phyloP scores from a whole-genome alignment of 1,139 yeast species.

The Candida tropicalis region DNA sequence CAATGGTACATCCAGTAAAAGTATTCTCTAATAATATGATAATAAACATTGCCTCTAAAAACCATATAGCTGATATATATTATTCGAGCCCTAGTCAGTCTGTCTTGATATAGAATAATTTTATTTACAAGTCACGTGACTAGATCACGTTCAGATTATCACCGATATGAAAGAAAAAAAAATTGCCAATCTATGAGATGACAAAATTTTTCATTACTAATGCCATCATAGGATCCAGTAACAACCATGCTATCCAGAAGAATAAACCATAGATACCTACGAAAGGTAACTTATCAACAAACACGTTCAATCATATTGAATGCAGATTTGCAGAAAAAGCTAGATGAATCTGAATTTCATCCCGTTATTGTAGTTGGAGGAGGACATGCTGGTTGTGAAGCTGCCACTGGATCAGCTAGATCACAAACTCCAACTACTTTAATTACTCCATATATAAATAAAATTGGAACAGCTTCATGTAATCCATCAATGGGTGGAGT shows the following conservation, averaged over 20 bases:
- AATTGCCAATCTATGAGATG: not conserved
- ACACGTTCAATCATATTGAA: constrained; percentile 31
- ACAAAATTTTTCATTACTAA: not conserved
- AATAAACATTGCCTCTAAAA: too few relatives aligned
- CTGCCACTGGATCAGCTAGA: constrained; percentile 91
- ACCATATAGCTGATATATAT: too few relatives aligned
- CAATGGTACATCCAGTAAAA: too few relatives aligned
- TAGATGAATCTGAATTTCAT: constrained; percentile 36
- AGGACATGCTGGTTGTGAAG: constrained; percentile 99
- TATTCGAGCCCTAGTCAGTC: too few relatives aligned
- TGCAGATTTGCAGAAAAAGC: constrained; percentile 37
- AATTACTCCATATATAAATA: constrained; percentile 72
- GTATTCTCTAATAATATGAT: too few relatives aligned
- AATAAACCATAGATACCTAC: not conserved
- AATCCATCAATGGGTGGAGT: constrained; percentile 99
- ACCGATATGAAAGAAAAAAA: too few relatives aligned
- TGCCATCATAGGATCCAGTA: not conserved
- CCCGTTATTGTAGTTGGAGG: constrained; percentile 95
- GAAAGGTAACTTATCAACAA: constrained; percentile 10
- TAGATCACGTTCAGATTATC: too few relatives aligned
- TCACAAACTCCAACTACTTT: constrained; percentile 73
- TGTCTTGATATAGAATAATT: too few relatives aligned
- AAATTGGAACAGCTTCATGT: constrained; percentile 94
- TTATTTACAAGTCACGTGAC: too few relatives aligned
- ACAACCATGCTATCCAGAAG: constrained; percentile 4